Evolutionary conservation across 1,284 basidiomycete genomes (phyloP).

Genomic region (Cutaneotrichosporon cavernicola): DNA sequence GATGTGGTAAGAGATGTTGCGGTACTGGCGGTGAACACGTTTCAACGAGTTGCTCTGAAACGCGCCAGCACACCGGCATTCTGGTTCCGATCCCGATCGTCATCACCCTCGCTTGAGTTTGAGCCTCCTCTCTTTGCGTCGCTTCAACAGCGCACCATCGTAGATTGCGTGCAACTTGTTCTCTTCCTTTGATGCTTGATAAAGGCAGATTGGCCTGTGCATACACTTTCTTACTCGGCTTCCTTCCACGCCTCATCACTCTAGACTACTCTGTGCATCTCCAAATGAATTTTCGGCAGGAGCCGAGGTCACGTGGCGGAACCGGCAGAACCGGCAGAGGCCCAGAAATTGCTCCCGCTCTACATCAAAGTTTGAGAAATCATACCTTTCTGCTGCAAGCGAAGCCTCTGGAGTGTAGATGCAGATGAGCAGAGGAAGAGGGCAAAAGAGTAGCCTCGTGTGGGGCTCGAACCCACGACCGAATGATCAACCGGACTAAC

Average conservation of each 20-base stretch:
- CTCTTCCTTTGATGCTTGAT: too few species aligned
- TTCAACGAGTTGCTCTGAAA: neutral
- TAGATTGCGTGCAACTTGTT: too few species aligned
- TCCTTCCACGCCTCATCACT: neutral
- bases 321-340: neutral
- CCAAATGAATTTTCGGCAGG: too few species aligned
- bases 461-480: constrained; percentile 20
- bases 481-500: constrained; percentile 11
- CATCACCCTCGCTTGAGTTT: neutral
- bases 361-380: neutral
- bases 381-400: neutral
- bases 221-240: neutral
- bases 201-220: too few species aligned
- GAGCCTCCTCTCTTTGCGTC: too few species aligned
- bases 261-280: neutral
- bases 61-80: neutral
- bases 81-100: neutral
- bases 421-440: neutral
- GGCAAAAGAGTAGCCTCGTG: constrained; percentile 13
- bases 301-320: too few species aligned
- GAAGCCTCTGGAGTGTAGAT: neutral
- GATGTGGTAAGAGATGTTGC: neutral
- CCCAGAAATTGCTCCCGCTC: neutral
- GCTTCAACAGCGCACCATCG: too few species aligned
- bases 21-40: neutral